Conservation (phyloP, 2,329 filamentous ascomycete species). For the Alternaria gaisen region DNA sequence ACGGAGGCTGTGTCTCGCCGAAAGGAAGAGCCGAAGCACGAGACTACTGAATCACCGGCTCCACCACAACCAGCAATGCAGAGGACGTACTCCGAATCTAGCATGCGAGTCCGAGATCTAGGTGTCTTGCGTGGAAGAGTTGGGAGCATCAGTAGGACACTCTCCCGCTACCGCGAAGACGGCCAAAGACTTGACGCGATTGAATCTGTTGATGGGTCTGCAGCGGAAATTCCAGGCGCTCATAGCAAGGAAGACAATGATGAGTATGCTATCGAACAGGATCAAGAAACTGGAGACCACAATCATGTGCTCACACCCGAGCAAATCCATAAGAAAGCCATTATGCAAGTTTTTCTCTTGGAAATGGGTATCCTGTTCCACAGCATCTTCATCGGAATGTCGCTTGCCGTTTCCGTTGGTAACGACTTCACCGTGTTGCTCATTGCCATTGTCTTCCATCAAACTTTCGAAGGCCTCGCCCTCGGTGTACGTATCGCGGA, state of each 20-base stretch:
- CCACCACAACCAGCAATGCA: slow-evolving; percentile 14
- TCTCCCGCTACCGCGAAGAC: slow-evolving; percentile 39
- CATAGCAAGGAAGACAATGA: slow-evolving; percentile 27
- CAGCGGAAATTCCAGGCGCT: slow-evolving; percentile 58
- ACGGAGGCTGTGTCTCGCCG: slow-evolving; percentile 31
- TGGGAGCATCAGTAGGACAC: slow-evolving; percentile 42
- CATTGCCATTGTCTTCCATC: slow-evolving; percentile 69
- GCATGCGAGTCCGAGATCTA: slow-evolving; percentile 36
- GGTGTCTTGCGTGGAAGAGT: slow-evolving; percentile 34
- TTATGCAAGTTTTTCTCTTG: slow-evolving; percentile 53
- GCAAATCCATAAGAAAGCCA: slow-evolving; percentile 41
- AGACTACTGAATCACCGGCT: slow-evolving; percentile 10
- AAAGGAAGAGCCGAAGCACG: slow-evolving; percentile 10
- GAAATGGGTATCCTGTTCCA: slow-evolving; percentile 71
- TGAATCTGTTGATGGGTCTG: slow-evolving; percentile 52
- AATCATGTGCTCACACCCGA: slow-evolving; percentile 24
- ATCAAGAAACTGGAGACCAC: slow-evolving; percentile 32
- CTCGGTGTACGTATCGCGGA: slow-evolving; percentile 85
- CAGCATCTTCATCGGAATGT: slow-evolving; percentile 69
- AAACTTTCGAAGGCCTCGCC: slow-evolving; percentile 88
- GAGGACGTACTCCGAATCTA: slow-evolving; percentile 34
- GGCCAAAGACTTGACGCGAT: slow-evolving; percentile 44
- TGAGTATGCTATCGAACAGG: slow-evolving; percentile 33
- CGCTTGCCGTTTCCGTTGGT: slow-evolving; percentile 63
- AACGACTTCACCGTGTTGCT: slow-evolving; percentile 66